phyloP scores from a whole-genome alignment of 495 filamentous ascomycete species.

The Cairneyella variabilis region DNA sequence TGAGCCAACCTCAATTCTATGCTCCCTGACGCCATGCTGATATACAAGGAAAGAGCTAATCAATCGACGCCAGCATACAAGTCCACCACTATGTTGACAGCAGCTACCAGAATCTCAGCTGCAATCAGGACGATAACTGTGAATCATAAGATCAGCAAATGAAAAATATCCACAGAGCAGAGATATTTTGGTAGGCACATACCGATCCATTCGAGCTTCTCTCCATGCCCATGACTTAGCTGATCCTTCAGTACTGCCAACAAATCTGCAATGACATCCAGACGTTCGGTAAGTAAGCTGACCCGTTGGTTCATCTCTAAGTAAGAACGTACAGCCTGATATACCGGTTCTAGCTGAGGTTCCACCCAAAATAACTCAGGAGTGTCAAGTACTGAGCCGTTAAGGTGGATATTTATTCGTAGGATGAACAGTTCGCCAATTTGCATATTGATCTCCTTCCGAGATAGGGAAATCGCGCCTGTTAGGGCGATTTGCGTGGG shows the following conservation, averaged over 20 bases:
- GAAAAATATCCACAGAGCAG: neutral
- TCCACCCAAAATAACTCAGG: conserved; percentile 98
- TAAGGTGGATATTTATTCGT: conserved; percentile 94
- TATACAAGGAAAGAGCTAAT: no score
- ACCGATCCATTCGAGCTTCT: conserved; percentile 95
- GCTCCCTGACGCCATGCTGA: no score
- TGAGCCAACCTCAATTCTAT: no score
- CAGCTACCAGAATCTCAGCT: conserved; percentile 91
- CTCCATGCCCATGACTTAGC: conserved; percentile 91
- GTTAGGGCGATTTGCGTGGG: conserved; percentile 87
- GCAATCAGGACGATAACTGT: conserved; percentile 86
- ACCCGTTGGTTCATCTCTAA: conserved; percentile 97
- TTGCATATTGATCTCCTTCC: conserved; percentile 93
- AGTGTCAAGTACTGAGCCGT: conserved; percentile 94
- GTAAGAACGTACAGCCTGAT: conserved; percentile 90
- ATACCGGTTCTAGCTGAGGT: conserved; percentile 91
- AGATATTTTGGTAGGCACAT: no score
- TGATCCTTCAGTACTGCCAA: conserved; percentile 94
- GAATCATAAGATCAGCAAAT: conserved; percentile 3
- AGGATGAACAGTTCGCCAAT: conserved; percentile 97
- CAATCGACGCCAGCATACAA: conserved; percentile 80
- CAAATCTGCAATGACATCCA: conserved; percentile 93
- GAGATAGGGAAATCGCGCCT: conserved; percentile 79
- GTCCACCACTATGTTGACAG: conserved; percentile 94
- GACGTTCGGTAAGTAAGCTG: conserved; percentile 78